Conservation (phyloP, 2,329 filamentous ascomycete genomes). For the Calonectria pseudoreteaudii region DNA sequence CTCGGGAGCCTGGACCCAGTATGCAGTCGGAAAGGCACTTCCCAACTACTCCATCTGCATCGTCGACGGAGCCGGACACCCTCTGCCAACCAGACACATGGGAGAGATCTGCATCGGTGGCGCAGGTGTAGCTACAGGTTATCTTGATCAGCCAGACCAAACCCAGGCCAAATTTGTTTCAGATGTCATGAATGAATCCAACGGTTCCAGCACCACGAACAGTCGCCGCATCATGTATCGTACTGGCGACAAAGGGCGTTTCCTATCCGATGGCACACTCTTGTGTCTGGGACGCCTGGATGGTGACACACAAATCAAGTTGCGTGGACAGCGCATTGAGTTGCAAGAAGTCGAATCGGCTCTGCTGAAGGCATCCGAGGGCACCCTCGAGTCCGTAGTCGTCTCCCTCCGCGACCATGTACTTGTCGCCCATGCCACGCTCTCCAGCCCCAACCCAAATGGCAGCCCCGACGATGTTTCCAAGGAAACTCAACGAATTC, state of each 20-base stretch:
- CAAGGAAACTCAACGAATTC: not conserved
- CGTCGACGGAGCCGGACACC: not conserved
- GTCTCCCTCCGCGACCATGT: not conserved
- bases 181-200: not conserved
- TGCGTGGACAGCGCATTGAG: conserved; percentile 7
- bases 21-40: not conserved
- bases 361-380: not conserved
- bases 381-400: not conserved
- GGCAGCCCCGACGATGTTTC: not conserved
- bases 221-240: not conserved
- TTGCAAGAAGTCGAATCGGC: conserved; percentile 1
- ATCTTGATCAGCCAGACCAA: not conserved
- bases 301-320: not conserved
- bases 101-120: not conserved
- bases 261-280: not conserved
- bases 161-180: not conserved
- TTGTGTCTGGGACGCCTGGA: not conserved
- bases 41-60: not conserved
- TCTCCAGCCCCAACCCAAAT: not conserved
- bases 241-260: not conserved
- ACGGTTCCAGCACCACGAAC: not conserved
- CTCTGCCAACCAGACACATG: not conserved
- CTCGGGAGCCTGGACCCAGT: not conserved
- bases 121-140: not conserved
- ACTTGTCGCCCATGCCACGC: not conserved